Conservation (phyloP, 2,329 filamentous ascomycete genomes). For the Stemphylium lycopersici region DNA sequence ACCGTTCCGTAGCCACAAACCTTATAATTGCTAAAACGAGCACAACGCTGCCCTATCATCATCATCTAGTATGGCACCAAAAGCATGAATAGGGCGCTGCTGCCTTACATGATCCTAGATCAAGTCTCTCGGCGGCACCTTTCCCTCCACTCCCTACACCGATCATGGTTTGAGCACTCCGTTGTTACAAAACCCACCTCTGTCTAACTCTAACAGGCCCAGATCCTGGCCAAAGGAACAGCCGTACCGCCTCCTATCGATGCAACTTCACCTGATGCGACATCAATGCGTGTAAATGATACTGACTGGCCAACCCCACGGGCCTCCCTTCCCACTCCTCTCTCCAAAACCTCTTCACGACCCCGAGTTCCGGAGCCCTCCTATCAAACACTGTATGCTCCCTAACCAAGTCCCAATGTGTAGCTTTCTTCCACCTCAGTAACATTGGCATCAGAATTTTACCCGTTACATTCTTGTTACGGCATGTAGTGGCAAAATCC, state of each 20-base stretch:
- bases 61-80: too few species aligned
- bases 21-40: too few species aligned
- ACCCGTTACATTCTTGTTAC: slow-evolving; percentile 29
- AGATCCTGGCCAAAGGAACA: too few species aligned
- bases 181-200: too few species aligned
- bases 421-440: slow-evolving; percentile 26
- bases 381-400: slow-evolving; percentile 29
- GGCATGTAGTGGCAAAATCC: slow-evolving; percentile 32
- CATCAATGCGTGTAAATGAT: slow-evolving; percentile 23
- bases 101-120: too few species aligned
- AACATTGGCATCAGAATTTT: slow-evolving; percentile 31
- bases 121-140: too few species aligned
- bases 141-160: too few species aligned
- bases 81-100: too few species aligned
- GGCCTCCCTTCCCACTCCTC: slow-evolving; percentile 26
- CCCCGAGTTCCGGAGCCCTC: neutral
- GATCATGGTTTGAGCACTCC: too few species aligned
- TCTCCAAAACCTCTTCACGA: slow-evolving; percentile 21
- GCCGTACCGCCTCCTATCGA: neutral
- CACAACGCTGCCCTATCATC: too few species aligned
- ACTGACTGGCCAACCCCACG: slow-evolving; percentile 34
- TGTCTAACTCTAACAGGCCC: too few species aligned
- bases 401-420: slow-evolving; percentile 32
- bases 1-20: too few species aligned
- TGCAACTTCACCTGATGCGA: slow-evolving; percentile 18